Evolutionary conservation across 164 flowering plant genomes (phyloP).

Genomic region (Chimonanthus salicifolius): DNA sequence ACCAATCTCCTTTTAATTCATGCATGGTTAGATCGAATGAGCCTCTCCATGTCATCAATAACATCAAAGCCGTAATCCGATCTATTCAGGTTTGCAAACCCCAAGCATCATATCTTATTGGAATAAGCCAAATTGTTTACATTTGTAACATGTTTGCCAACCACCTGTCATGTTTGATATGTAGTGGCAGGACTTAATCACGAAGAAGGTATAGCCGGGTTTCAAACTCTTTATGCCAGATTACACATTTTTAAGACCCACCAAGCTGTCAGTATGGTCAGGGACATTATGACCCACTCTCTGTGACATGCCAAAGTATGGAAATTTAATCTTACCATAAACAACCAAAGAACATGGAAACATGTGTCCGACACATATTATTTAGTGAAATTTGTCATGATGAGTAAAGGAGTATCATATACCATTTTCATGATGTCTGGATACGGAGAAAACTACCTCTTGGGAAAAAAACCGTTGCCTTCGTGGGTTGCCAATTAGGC

Average conservation of each 20-base stretch:
- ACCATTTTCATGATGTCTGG: background rate
- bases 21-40: background rate
- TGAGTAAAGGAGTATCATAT: background rate
- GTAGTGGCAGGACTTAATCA: background rate
- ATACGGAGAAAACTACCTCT: too few relatives aligned
- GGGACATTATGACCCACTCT: background rate
- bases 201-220: background rate
- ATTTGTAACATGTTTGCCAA: too few relatives aligned
- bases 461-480: too few relatives aligned
- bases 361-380: background rate
- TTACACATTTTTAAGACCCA: background rate
- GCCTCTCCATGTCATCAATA: background rate
- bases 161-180: background rate
- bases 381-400: background rate
- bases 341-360: background rate
- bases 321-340: background rate
- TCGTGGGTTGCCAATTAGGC: too few relatives aligned
- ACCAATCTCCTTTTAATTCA: background rate
- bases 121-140: background rate
- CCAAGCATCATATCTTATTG: background rate
- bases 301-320: background rate
- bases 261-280: background rate
- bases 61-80: too few relatives aligned
- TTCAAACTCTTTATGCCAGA: background rate
- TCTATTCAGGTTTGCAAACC: too few relatives aligned